Conservation (phyloP, 2,329 filamentous ascomycete species). For the Colletotrichum aenigma region DNA sequence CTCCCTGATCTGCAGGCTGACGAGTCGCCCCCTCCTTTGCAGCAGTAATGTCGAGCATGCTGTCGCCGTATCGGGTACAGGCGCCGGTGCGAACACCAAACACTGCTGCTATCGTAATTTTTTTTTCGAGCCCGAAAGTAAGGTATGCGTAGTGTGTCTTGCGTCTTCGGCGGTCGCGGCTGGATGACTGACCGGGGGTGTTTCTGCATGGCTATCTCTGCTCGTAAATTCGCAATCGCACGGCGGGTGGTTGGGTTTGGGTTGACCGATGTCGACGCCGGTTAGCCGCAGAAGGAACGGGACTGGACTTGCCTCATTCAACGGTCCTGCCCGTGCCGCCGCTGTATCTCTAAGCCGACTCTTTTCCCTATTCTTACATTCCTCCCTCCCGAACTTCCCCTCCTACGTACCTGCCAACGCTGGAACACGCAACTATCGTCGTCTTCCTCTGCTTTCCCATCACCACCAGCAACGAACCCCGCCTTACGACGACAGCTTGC, state of each 20-base stretch:
- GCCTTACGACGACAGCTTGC: not conserved
- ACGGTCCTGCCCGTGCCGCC: not conserved
- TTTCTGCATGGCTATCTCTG: not conserved
- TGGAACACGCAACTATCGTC: not conserved
- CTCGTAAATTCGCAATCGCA: not conserved
- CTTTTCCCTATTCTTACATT: not conserved
- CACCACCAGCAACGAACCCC: not conserved
- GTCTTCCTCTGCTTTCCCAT: not conserved
- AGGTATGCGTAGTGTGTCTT: not conserved
- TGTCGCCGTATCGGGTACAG: constrained; percentile 9
- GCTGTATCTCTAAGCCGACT: not conserved
- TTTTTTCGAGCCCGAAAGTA: not conserved
- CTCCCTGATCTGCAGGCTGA: constrained; percentile 18
- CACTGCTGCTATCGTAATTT: not conserved
- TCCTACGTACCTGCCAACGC: not conserved
- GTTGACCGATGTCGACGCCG: not conserved
- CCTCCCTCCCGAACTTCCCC: not conserved
- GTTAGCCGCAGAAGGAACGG: not conserved
- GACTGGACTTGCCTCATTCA: not conserved
- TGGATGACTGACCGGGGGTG: not conserved
- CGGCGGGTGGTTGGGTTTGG: not conserved
- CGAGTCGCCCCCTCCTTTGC: constrained; percentile 8
- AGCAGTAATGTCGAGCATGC: constrained; percentile 3
- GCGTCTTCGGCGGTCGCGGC: not conserved
- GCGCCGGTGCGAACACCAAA: not conserved